Evolutionary conservation across 768 basidiomycete genomes (phyloP), one percentile per base, ranked within the genome.

Genomic region (Termitomyces sp.): DNA sequence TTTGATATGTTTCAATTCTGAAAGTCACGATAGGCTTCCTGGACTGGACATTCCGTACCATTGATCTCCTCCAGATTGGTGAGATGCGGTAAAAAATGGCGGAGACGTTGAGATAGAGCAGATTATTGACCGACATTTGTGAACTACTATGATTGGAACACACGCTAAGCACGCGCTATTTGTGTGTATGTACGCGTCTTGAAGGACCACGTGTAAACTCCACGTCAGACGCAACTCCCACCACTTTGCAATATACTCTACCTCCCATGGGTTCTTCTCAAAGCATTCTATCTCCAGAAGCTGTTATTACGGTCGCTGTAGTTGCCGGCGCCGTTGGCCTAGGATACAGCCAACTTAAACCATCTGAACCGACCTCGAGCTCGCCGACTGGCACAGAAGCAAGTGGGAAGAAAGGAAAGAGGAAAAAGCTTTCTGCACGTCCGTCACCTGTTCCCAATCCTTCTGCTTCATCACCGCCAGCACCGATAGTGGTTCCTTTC

Each of bases 221-320:
- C 68, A 69, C 66, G 66, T 67, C 59, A 53, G 42, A 47, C 14
- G 33, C 50, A 41, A 57, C 10, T 50, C 35, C 28, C 37, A 42
- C 41, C 40, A 38, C 47, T 19, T 52, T 58, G 23, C 14, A 6
- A 8, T 55, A 31, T 59, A 53, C 43, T 19, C 21, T 42, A 5
- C 43, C 19, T 21, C 43, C 23, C 56, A 81, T 81, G 80, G 80
- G 80, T 45, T 72, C 76, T 21, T 62, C 76, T 52, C 74, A 77
- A 56, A 82, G 80, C 58, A 66, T 69, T 40, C 50, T 81, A 12
- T 66, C 75, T 19, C 54, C 75, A 21, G 75, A 80, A 61, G 58
- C 68, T 42, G 67, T 72, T 30, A 30, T 77, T 43, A 71, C 77
- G 14, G 66, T 68, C 28, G 67, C 69, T 31, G 70, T 76, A 45